Conservation (phyloP, 768 basidiomycete species). For the Phaeolepiota aurea region DNA sequence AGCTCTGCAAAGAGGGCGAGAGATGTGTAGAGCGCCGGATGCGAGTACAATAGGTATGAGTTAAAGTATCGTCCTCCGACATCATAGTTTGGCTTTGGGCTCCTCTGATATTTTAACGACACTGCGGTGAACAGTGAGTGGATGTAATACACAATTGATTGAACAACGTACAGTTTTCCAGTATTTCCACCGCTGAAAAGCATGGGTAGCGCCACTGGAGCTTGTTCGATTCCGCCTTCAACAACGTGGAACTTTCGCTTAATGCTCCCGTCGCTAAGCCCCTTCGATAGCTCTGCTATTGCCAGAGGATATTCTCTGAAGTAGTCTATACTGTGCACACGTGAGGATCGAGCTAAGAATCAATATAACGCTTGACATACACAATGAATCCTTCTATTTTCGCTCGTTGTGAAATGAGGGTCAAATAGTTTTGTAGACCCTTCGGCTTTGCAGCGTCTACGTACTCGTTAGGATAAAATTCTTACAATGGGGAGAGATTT, state of each 20-base stretch:
- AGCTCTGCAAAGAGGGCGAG: too few species aligned
- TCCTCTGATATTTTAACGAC: constrained; percentile 52
- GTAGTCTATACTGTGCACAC: constrained; percentile 64
- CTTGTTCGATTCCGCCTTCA: constrained; percentile 61
- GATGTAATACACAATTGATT: constrained; percentile 1
- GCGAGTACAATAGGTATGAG: too few species aligned
- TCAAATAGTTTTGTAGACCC: constrained; percentile 60
- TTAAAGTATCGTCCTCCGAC: too few species aligned
- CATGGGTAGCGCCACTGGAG: constrained; percentile 60
- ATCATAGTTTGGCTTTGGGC: constrained; percentile 26
- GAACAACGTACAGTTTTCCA: constrained; percentile 57
- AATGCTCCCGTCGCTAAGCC: constrained; percentile 59
- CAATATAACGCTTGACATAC: constrained; percentile 25
- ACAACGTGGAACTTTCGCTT: constrained; percentile 78
- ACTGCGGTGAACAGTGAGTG: constrained; percentile 20
- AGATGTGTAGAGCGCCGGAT: too few species aligned
- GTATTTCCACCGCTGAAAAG: constrained; percentile 72
- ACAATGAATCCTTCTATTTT: constrained; percentile 81
- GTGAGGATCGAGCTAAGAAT: background rate
- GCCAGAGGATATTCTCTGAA: constrained; percentile 48
- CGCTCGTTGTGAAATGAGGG: constrained; percentile 70
- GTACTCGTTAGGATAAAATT: too few species aligned
- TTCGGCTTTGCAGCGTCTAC: constrained; percentile 51
- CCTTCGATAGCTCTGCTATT: constrained; percentile 43
- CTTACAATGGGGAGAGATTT: too few species aligned